Evolutionary conservation across 306 rosid species (phyloP).

Genomic region (Vigna nakashimae): DNA sequence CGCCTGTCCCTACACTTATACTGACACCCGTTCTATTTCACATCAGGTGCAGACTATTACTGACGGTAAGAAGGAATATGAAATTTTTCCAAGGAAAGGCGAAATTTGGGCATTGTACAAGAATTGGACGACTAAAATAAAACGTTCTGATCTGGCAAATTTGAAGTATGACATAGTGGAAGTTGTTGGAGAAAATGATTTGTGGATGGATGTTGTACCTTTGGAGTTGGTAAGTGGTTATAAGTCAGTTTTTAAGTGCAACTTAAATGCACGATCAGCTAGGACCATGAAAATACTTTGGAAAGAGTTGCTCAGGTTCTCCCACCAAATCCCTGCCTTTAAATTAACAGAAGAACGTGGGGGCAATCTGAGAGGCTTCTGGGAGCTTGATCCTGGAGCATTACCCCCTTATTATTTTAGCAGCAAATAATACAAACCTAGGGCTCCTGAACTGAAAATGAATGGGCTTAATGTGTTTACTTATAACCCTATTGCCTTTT

Average conservation of each 20-base stretch:
- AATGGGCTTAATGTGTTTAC: conserved; percentile 30
- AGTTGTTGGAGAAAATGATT: conserved; percentile 49
- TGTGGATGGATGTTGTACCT: conserved; percentile 51
- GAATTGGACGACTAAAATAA: conserved; percentile 71
- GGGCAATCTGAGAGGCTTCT: conserved; percentile 73
- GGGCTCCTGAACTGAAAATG: conserved; percentile 10
- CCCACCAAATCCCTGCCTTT: conserved; percentile 83
- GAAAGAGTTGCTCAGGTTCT: conserved; percentile 70
- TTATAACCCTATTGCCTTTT: conserved; percentile 34
- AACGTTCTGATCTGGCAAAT: conserved; percentile 56
- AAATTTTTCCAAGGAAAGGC: conserved; percentile 70
- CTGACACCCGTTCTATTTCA: conserved; percentile 53
- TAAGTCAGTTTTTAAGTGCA: conserved; percentile 68
- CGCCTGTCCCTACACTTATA: conserved; percentile 39
- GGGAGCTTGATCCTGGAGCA: conserved; percentile 89
- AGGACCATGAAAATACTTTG: conserved; percentile 45
- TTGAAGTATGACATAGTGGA: conserved; percentile 75
- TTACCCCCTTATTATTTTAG: conserved; percentile 55
- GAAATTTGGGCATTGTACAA: conserved; percentile 90
- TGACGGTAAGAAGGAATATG: conserved; percentile 41
- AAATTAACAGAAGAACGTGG: conserved; percentile 61
- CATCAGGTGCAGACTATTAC: conserved; percentile 59
- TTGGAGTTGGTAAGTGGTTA: conserved; percentile 65
- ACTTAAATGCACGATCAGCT: conserved; percentile 36
- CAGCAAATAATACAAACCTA: conserved; percentile 35